Evolutionary conservation across 371 early-diverging fungal genomes (phyloP), one percentile per base, ranked within the genome.

Genomic region (Mucor plumbeus): DNA sequence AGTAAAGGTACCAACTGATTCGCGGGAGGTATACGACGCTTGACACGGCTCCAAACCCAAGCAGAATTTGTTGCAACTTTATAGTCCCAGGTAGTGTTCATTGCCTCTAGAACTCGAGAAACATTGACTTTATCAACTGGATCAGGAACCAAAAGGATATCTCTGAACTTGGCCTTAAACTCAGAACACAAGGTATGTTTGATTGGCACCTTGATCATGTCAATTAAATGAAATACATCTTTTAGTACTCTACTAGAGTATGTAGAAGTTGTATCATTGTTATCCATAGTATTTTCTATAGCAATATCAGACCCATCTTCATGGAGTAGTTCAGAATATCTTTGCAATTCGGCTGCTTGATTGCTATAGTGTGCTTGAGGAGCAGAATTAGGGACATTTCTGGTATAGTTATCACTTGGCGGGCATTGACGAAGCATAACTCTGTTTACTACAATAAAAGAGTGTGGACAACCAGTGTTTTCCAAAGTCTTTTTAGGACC

Each of bases 201-300:
- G 0, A 40, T 7, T 13, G n/a, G 7, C 21, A 41, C 4, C 31
- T 59, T 26, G 0, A 40, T 5, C 41, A 59, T 38, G 31, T 59
- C 59, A n/a, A 59, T 38, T 19, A 59, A 9, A 40, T 59, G 40
- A 41, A 59, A 59, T 1, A 40, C 21, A 40, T 39, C 59, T 53
- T 44, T 44, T 2, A 44, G 1, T 15, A 44, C n/a, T 1, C 44
- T 13, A n/a, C n/a, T 44, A 11, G 6, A 2, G 5, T 26, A 3
- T 26, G 26, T 26, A 26, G 26, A 26, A 26, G 26, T 26, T 3
- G 26, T 38, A 38, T 38, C 38, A 38, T 38, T 11, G 5, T 38
- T 38, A 5, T 1, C 3, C 1, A 3, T 3, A 26, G 26, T 3
- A 26, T 26, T 26, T 26, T 3, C 26, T 26, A 26, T 3, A 26